These are phyloP conservation scores for Scalesia atractyloides DNA, from an alignment of 129 eudicot genomes.

Conservation along the genomic window DNA sequence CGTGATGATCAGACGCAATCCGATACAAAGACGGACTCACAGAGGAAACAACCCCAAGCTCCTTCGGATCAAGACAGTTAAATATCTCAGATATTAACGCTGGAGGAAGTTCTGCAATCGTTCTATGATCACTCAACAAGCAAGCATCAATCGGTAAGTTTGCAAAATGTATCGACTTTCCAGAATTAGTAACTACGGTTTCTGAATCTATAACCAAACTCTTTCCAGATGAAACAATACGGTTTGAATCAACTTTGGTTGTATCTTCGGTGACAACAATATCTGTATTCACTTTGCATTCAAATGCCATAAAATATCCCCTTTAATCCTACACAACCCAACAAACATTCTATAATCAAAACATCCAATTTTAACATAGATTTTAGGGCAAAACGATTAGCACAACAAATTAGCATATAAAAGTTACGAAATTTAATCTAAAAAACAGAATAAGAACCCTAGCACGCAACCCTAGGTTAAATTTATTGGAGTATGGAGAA, in stretches of 20 bases:
- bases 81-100: constrained; percentile 83
- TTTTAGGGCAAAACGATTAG: neutral
- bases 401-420: neutral
- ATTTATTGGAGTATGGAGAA: neutral
- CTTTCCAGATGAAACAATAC: constrained; percentile 26
- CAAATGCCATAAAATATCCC: constrained; percentile 81
- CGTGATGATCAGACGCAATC: constrained; percentile 79
- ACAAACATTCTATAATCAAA: neutral
- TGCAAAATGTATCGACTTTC: constrained; percentile 3
- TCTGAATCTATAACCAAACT: constrained; percentile 30
- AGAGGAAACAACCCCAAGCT: constrained; percentile 87
- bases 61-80: constrained; percentile 87
- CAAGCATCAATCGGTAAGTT: constrained; percentile 37
- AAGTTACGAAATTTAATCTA: neutral
- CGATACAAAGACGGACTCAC: constrained; percentile 60
- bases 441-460: constrained; percentile 16
- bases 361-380: neutral
- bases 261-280: constrained; percentile 34
- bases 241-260: constrained; percentile 31
- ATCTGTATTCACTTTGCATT: constrained; percentile 61
- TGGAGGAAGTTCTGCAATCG: constrained; percentile 82
- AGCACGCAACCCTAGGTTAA: neutral
- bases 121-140: constrained; percentile 31
- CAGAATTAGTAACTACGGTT: neutral
- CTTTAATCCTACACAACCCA: constrained; percentile 18